These are phyloP conservation scores for Rehmannia glutinosa DNA, from an alignment of 257 asterid species.

Conservation along the genomic window DNA sequence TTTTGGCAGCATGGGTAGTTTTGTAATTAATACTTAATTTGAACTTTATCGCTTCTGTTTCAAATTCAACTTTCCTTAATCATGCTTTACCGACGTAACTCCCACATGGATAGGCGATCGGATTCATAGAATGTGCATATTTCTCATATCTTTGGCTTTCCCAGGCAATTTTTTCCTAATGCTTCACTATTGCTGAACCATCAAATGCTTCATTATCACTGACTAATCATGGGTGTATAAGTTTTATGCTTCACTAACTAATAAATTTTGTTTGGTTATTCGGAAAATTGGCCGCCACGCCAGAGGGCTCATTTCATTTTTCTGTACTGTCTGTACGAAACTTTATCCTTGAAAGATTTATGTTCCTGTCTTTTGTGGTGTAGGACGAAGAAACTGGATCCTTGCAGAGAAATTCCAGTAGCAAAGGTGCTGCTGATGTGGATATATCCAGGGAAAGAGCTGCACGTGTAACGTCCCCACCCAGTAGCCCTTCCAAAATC, in stretches of 20 bases:
- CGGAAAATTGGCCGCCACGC: not conserved
- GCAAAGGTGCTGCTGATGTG: conserved; percentile 28
- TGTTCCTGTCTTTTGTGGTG: conserved; percentile 17
- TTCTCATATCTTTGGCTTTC: no score
- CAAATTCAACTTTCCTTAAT: no score
- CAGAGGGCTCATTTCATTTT: not conserved
- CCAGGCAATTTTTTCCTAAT: no score
- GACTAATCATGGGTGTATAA: not conserved
- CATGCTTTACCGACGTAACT: no score
- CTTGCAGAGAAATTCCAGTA: conserved; percentile 20
- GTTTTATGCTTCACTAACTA: not conserved
- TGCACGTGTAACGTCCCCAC: conserved; percentile 30
- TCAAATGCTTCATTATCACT: not conserved
- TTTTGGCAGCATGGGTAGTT: no score
- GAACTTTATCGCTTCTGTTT: no score
- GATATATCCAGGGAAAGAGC: conserved; percentile 30
- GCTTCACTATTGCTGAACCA: no score
- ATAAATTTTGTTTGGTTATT: not conserved
- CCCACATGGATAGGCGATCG: no score
- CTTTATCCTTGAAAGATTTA: not conserved
- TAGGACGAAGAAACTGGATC: conserved; percentile 50
- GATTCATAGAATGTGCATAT: no score
- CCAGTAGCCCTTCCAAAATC: conserved; percentile 49
- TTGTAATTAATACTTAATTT: no score
- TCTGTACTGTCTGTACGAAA: not conserved